Evolutionary conservation across 768 basidiomycete species (phyloP), one percentile per base, ranked within the genome.

Genomic region (Suillus placidus): DNA sequence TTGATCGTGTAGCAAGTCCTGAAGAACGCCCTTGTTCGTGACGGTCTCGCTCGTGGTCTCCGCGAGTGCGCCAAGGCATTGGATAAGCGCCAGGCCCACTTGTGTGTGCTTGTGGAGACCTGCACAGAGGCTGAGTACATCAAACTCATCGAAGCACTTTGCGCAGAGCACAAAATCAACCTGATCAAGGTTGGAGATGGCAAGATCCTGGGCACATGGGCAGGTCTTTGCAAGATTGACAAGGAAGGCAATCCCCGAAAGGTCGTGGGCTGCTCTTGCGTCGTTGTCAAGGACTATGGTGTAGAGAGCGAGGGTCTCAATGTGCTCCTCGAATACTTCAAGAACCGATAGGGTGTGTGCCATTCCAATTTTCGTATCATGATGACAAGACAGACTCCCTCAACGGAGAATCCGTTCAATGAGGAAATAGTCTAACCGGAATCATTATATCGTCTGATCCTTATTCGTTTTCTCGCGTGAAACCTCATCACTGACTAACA

Each of bases 91-190:
- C 94, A 96, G 85, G 97, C 96, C 64, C 97, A 99, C 80, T 86
- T 99, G 57, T 99, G 97, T 82, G 96, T 99, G 67, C 91, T 99
- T 74, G 96, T 98, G 78, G 97, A 99, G 88, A 95, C 95, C 64
- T 97, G 95, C 86, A 95, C 93, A 62, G 97, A 99, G 83, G 93
- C 96, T 71, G 97, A 98, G 82, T 99, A 99, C 87, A 93, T 97
- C 88, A 99, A 98, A 85, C 94, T 99, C 84, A 97, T 99, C 72
- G 96, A 98, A 83, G 97, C 97, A 60, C 94, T 99, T 77, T 99
- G 97, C 79, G 92, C 94, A 68, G 95, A 97, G 84, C 96, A 99
- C 89, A 97, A 96, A 82, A 98, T 99, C 84, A 95, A 95, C 85
- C 84, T 99, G 70, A 98, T 99, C 93, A 99, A 98, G 84, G 94